A percentile compares a stretch with the other conserved stretches of the same genome.
These are phyloP conservation scores for Phytopythium aichiense DNA, from an alignment of 352 stramenopile species.

Conservation along the genomic window DNA sequence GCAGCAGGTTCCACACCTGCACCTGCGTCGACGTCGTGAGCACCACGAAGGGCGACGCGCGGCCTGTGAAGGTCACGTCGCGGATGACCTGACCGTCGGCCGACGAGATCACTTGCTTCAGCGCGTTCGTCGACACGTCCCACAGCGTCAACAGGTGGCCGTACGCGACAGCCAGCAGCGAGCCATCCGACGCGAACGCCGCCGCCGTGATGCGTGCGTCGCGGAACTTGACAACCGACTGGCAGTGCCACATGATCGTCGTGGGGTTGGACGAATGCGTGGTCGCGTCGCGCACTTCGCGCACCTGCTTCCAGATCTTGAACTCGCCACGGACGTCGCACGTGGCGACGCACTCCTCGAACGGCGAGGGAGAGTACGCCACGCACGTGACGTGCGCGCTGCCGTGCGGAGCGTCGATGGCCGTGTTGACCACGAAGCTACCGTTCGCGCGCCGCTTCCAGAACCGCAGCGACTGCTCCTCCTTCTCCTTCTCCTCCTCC, in stretches of 20 bases:
- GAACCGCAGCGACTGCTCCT: slow-evolving; percentile 69
- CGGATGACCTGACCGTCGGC: slow-evolving; percentile 48
- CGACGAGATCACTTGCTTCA: slow-evolving; percentile 72
- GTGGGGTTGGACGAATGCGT: slow-evolving; percentile 7
- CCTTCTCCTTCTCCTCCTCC: slow-evolving; percentile 12
- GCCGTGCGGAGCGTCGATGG: slow-evolving; percentile 77
- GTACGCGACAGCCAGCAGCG: slow-evolving; percentile 82
- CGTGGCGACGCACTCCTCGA: slow-evolving; percentile 51
- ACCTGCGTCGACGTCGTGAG: slow-evolving; percentile 48
- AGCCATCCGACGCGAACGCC: slow-evolving; percentile 72
- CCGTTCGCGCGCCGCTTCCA: slow-evolving; percentile 73
- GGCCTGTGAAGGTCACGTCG: slow-evolving; percentile 57
- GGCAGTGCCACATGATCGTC: slow-evolving; percentile 60
- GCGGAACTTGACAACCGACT: slow-evolving; percentile 75
- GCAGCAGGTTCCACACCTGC: slow-evolving; percentile 77
- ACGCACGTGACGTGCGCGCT: slow-evolving; percentile 41
- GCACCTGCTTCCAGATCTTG: slow-evolving; percentile 71
- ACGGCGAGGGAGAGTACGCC: slow-evolving; percentile 41
- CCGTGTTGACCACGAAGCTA: slow-evolving; percentile 77
- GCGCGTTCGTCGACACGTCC: slow-evolving; percentile 68
- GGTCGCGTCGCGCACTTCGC: slow-evolving; percentile 9
- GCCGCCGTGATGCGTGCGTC: slow-evolving; percentile 61
- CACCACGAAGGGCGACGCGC: slow-evolving; percentile 59
- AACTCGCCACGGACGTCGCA: slow-evolving; percentile 69
- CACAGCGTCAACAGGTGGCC: slow-evolving; percentile 79